Percentiles rank a stretch among this genome's conserved stretches.
Conservation (phyloP, 306 rosid genomes). For the Quercus robur region DNA sequence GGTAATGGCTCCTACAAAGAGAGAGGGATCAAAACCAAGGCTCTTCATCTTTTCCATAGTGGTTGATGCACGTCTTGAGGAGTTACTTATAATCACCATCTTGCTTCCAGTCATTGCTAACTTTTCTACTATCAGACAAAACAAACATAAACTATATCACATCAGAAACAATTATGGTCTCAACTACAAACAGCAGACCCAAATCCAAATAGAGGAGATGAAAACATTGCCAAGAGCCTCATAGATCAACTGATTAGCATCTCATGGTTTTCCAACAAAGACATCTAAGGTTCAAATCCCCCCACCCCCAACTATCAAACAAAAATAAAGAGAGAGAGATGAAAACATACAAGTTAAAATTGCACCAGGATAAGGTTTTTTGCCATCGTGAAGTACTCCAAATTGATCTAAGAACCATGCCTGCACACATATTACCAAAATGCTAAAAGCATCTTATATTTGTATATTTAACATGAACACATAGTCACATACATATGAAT, state of each 20-base stretch:
- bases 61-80: conserved; percentile 83
- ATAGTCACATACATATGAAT: background rate
- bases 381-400: conserved; percentile 96
- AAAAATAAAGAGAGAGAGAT: background rate
- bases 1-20: conserved; percentile 80
- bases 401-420: conserved; percentile 94
- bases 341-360: conserved; percentile 59
- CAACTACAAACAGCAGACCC: background rate
- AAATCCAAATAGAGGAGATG: background rate
- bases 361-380: conserved; percentile 85
- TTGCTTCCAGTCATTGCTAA: conserved; percentile 74
- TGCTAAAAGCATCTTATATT: background rate
- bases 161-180: no score
- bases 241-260: no score
- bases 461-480: background rate
- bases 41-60: conserved; percentile 73
- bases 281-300: no score
- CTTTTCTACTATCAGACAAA: conserved; percentile 52
- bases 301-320: no score
- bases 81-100: conserved; percentile 91
- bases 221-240: background rate
- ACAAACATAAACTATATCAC: no score
- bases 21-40: conserved; percentile 88
- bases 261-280: no score
- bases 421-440: conserved; percentile 33